Base-by-base conservation (phyloP, 176 grass and related monocot species). In the Rhynchospora pubera region DNA sequence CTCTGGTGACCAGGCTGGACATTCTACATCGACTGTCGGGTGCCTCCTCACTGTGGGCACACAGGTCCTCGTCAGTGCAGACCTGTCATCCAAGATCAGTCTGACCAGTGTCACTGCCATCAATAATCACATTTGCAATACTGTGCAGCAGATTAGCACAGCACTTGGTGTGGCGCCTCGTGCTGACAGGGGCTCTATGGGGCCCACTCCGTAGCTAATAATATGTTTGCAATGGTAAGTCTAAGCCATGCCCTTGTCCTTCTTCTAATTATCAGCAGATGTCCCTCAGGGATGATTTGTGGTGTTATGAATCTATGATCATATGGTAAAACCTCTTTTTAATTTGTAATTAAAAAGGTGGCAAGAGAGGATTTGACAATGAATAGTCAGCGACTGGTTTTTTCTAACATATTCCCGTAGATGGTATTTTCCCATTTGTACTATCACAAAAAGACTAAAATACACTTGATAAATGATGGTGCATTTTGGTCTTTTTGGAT, bases 321-420 rank as follows among this genome's bases (percentile, higher is more conserved):
- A 50, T n/a, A n/a, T 72, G 62, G 65, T 84, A 78, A 78, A 60
- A 88, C 53, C 83, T 61, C 47, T 21, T 53, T 65, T 57, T 70
- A 85, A 15, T 68, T 83, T 82, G 64, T 76, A 70, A 39, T 84
- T 60, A 26, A 48, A 30, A 18, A 53, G 65, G 79, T 44, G 79
- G 86, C 89, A 93, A 99, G 91, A 28, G 91, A 91, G 91, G 86
- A 87, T 91, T 91, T 95, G 96, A 95, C 91, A 93, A 74, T 85
- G 78, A 43, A 59, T 70, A 73, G 3, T 75, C 61, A 80, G 11
- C 52, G 46, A 74, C 47, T 9, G 23, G 44, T 73, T 73, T 51
- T 51, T 73, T 51, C 91, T 90, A 88, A 90, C 85, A 81, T 9
- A 51, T 76, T 47, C 44, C 43, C 48, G 73, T 42, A 53, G 13